Evolutionary conservation across 441 rosid species (phyloP).

Genomic region (Arabidopsis hybrid): DNA sequence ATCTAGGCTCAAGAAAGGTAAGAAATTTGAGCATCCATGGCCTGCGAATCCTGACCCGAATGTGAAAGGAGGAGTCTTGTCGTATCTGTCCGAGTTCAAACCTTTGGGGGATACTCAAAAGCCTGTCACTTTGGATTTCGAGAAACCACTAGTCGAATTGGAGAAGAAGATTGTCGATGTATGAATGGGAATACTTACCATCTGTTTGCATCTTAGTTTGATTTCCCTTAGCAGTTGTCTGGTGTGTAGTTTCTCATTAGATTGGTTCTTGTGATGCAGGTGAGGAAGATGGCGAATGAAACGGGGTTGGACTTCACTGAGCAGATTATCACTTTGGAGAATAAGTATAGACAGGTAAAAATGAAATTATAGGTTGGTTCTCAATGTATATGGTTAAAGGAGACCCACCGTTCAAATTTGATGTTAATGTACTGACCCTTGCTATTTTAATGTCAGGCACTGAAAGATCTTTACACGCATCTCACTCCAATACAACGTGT

Average conservation of each 20-base stretch:
- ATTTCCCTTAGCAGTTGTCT: not conserved
- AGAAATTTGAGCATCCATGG: slow-evolving; percentile 92
- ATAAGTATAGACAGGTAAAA: slow-evolving; percentile 79
- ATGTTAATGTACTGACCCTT: not conserved
- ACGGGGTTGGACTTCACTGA: slow-evolving; percentile 90
- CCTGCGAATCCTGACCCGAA: slow-evolving; percentile 88
- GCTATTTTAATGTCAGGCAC: slow-evolving; percentile 57
- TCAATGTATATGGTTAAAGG: not conserved
- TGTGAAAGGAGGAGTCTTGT: slow-evolving; percentile 84
- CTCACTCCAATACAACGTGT: slow-evolving; percentile 94
- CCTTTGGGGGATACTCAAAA: slow-evolving; percentile 76
- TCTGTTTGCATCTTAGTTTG: slow-evolving; percentile 15
- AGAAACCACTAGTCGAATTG: slow-evolving; percentile 80
- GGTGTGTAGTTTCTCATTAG: slow-evolving; percentile 14
- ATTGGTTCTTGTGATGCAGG: slow-evolving; percentile 58
- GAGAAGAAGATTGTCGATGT: slow-evolving; percentile 90
- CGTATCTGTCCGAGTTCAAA: slow-evolving; percentile 83
- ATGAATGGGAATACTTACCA: slow-evolving; percentile 11
- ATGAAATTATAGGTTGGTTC: slow-evolving; percentile 13
- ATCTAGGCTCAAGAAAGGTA: slow-evolving; percentile 76
- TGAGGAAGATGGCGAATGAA: slow-evolving; percentile 90
- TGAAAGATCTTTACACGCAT: slow-evolving; percentile 77
- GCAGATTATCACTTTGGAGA: slow-evolving; percentile 79
- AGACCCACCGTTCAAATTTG: not conserved
- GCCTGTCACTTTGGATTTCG: slow-evolving; percentile 86